These are phyloP conservation scores for Detonula confervacea DNA, from an alignment of 352 stramenopile species.

Conservation along the genomic window DNA sequence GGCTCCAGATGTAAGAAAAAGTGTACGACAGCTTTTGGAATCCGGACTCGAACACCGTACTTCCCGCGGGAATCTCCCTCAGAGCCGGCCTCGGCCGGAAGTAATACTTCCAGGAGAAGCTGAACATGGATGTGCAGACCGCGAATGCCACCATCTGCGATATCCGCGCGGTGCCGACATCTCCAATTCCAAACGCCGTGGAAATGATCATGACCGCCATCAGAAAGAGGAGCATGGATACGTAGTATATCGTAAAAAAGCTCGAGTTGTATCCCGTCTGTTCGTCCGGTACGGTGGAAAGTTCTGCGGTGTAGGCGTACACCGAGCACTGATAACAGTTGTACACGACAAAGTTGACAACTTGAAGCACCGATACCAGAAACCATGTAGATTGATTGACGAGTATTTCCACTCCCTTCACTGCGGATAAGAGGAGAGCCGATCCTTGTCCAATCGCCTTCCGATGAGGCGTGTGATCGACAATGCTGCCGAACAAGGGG, in stretches of 20 bases:
- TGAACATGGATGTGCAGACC: constrained; percentile 51
- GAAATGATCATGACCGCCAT: constrained; percentile 44
- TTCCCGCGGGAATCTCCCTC: constrained; percentile 35
- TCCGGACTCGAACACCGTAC: constrained; percentile 52
- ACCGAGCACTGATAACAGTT: constrained; percentile 59
- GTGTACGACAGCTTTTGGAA: constrained; percentile 73
- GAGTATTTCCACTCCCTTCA: constrained; percentile 71
- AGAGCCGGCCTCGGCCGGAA: constrained; percentile 59
- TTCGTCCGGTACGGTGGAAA: constrained; percentile 49
- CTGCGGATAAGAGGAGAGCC: constrained; percentile 46
- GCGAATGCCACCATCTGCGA: constrained; percentile 59
- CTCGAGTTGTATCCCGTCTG: constrained; percentile 59
- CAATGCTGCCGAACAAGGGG: constrained; percentile 73
- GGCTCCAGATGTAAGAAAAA: constrained; percentile 43
- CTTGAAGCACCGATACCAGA: constrained; percentile 64
- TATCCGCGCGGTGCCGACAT: constrained; percentile 56
- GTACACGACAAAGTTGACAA: constrained; percentile 66
- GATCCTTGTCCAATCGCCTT: constrained; percentile 60
- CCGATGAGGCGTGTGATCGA: constrained; percentile 78
- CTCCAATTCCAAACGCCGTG: constrained; percentile 26
- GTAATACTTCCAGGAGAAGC: constrained; percentile 53
- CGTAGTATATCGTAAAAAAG: constrained; percentile 50
- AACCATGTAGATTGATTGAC: constrained; percentile 70
- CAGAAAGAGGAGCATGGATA: constrained; percentile 51
- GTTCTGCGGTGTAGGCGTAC: constrained; percentile 81